Evolutionary conservation across 768 basidiomycete genomes (phyloP).

Genomic region (Rhizopogon sp.): DNA sequence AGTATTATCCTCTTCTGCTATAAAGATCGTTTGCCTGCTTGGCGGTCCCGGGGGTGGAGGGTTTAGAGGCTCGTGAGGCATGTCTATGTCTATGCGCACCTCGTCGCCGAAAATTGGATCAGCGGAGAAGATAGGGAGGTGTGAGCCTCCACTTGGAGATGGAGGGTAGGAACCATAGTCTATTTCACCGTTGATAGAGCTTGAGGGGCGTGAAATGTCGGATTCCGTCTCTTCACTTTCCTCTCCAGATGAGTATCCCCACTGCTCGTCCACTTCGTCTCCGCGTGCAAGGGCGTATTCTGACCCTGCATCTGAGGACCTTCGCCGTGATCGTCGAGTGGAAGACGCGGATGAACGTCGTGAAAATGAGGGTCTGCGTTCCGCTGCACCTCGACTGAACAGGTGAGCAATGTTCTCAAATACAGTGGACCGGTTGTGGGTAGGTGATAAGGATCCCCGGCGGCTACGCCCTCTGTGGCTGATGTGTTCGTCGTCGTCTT

Average conservation of each 20-base stretch:
- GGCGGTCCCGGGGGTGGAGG: slow-evolving; percentile 80
- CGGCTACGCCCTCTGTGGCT: slow-evolving; percentile 25
- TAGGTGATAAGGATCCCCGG: slow-evolving; percentile 31
- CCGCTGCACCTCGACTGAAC: slow-evolving; percentile 49
- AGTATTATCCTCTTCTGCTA: slow-evolving; percentile 86
- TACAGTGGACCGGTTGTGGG: slow-evolving; percentile 34
- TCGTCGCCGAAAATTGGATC: slow-evolving; percentile 85
- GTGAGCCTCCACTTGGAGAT: slow-evolving; percentile 45
- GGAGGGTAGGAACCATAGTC: slow-evolving; percentile 70
- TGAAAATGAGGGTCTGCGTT: slow-evolving; percentile 54
- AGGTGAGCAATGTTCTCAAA: slow-evolving; percentile 68
- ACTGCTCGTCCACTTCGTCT: slow-evolving; percentile 67
- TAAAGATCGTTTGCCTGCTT: slow-evolving; percentile 79
- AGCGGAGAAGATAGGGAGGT: slow-evolving; percentile 61
- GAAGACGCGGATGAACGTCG: slow-evolving; percentile 49
- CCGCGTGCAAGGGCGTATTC: slow-evolving; percentile 53
- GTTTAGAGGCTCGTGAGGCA: slow-evolving; percentile 51
- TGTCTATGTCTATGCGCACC: slow-evolving; percentile 77
- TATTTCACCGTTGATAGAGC: slow-evolving; percentile 47
- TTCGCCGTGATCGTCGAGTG: slow-evolving; percentile 45
- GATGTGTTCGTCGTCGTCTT: slow-evolving; percentile 24
- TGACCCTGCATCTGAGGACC: slow-evolving; percentile 53
- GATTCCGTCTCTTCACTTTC: slow-evolving; percentile 48
- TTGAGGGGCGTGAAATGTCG: slow-evolving; percentile 13
- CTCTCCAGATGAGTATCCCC: slow-evolving; percentile 91